These are phyloP conservation scores for Metschnikowia continentalis DNA, from an alignment of 805 yeast genomes.

Conservation along the genomic window DNA sequence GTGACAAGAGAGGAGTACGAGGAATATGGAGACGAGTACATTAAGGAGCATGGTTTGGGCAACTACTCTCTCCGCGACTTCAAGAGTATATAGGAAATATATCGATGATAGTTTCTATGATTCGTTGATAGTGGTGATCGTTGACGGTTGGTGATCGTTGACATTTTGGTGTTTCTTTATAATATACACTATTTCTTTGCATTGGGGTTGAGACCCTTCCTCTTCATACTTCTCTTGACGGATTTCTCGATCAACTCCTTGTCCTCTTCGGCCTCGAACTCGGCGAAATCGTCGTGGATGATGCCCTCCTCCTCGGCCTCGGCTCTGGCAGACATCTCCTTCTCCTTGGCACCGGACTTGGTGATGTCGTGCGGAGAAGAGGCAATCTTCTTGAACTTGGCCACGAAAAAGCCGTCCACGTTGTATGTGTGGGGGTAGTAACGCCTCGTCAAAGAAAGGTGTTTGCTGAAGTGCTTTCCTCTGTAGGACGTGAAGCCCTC, in stretches of 20 bases:
- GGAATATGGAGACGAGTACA: constrained; percentile 86
- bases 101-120: not conserved
- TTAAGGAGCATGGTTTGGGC: constrained; percentile 81
- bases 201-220: constrained; percentile 71
- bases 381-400: constrained; percentile 89
- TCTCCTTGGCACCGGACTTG: constrained; percentile 84
- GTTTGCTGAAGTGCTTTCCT: constrained; percentile 84
- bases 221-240: constrained; percentile 59
- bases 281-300: constrained; percentile 82
- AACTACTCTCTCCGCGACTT: constrained; percentile 40
- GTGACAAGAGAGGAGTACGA: constrained; percentile 72
- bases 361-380: constrained; percentile 80
- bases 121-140: too few relatives aligned
- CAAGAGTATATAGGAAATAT: not conserved
- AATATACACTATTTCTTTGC: constrained; percentile 22
- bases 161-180: not conserved
- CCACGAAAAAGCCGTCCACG: constrained; percentile 97
- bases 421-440: constrained; percentile 98
- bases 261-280: constrained; percentile 75
- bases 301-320: constrained; percentile 80
- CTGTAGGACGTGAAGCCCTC: constrained; percentile 92
- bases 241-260: constrained; percentile 64
- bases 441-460: constrained; percentile 78
- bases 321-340: constrained; percentile 74
- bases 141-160: too few relatives aligned